Evolutionary conservation across 2,329 filamentous ascomycete genomes (phyloP), one percentile per base, ranked within the genome.

Genomic region (Tolypocladium pustulatum): DNA sequence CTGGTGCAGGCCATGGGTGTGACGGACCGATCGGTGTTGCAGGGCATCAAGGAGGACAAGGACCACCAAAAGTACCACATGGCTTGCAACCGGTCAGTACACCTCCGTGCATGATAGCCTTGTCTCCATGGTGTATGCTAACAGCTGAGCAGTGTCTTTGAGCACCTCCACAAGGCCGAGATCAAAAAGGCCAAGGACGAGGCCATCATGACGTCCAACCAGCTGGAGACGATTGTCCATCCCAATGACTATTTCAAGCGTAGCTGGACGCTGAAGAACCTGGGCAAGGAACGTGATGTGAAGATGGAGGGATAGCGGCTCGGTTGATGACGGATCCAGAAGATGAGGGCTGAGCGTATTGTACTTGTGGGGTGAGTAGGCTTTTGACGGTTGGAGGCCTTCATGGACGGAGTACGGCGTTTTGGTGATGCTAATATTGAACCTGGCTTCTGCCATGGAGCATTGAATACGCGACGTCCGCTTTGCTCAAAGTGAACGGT

Each of bases 171-270:
- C 73, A 92, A 89, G 69, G 78, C 78, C 22, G 88, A 93, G 70
- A 84, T 94, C 60, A 88, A 85, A 69, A 85, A 82, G 67, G 89
- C 88, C 61, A 90, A 87, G 73, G 89, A 92, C 49, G 86, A 91
- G 55, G 81, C 84, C 7, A 78, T 86, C 56, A 88, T 88, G 85
- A 85, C 80, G 15, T 76, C 86, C 8, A 84, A 85, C 20, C 90
- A 96, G 71, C 79, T 96, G 49, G 93, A 97, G 74, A 97, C 93
- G 0, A 96, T 99, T 69, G 87, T 96, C 27, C 94, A 99, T 74
- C 94, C 94, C 13, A 99, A 99, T 71, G 92, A 93, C 64, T 99
- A 97, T 74, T 99, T 97, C 74, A 97, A 96, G 80, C 82, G 93
- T 58, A 96, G 91, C 71, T 97, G 91, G 72, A 68, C 95, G 65